A percentile compares a stretch with the other conserved stretches of the same genome.
Evolutionary conservation across 768 basidiomycete genomes (phyloP).

Genomic region (Termitomyces sp.): DNA sequence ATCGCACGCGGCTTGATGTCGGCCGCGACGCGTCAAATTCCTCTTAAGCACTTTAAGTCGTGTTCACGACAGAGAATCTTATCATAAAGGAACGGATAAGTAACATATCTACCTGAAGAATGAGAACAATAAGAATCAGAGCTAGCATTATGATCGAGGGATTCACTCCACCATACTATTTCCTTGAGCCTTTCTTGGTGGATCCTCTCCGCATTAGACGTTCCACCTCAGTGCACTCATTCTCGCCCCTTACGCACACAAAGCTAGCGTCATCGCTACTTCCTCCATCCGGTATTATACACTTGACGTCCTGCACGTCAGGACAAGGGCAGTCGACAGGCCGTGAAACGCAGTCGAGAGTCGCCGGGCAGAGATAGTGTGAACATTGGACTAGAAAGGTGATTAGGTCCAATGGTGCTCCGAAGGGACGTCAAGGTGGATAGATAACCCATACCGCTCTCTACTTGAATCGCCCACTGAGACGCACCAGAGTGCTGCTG

Average conservation of each 20-base stretch:
- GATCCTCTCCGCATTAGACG: constrained; percentile 40
- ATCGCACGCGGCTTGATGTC: background rate
- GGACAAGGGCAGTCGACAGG: constrained; percentile 80
- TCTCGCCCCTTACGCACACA: constrained; percentile 63
- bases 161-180: background rate
- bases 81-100: background rate
- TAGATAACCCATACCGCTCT: constrained; percentile 46
- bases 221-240: constrained; percentile 63
- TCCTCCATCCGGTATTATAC: constrained; percentile 61
- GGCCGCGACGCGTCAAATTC: background rate
- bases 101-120: background rate
- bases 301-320: constrained; percentile 71
- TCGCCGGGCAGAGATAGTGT: constrained; percentile 71
- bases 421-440: background rate
- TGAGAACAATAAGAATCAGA: background rate
- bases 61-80: background rate
- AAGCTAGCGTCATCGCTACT: constrained; percentile 55
- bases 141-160: background rate
- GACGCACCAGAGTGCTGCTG: constrained; percentile 47
- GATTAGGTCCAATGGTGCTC: background rate
- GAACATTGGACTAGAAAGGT: constrained; percentile 58
- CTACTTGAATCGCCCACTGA: constrained; percentile 66
- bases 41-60: background rate
- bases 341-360: constrained; percentile 61
- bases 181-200: constrained; percentile 26